These are phyloP conservation scores for Axilococcus clingmanii DNA, from an alignment of 139 green algal genomes.

Conservation along the genomic window DNA sequence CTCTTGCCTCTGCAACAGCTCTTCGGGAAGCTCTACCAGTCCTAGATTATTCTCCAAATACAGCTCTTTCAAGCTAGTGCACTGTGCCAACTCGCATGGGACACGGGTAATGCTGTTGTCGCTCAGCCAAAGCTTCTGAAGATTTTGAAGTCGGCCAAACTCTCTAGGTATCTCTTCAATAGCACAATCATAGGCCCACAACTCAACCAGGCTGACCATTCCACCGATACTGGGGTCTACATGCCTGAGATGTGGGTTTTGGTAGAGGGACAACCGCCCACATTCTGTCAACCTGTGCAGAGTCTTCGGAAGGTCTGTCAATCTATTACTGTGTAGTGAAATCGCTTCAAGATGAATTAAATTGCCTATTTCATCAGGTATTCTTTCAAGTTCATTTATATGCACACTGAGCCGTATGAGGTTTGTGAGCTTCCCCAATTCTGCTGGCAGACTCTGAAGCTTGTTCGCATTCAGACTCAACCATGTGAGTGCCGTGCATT, in stretches of 20 bases:
- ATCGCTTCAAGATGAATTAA: slow-evolving; percentile 24
- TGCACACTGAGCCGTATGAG: slow-evolving; percentile 23
- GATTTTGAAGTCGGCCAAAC: slow-evolving; percentile 9
- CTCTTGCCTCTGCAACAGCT: too few relatives aligned
- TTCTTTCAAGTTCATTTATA: slow-evolving; percentile 22
- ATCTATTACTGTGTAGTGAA: slow-evolving; percentile 22
- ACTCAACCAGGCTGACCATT: slow-evolving; percentile 15
- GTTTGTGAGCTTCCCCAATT: slow-evolving; percentile 15
- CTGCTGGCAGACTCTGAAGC: slow-evolving; percentile 13
- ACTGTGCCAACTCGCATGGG: slow-evolving; percentile 6
- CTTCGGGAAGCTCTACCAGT: background rate
- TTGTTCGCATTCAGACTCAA: slow-evolving; percentile 26
- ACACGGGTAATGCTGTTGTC: slow-evolving; percentile 17
- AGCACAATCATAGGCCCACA: slow-evolving; percentile 31
- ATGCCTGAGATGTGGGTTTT: slow-evolving; percentile 14
- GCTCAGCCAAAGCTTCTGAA: slow-evolving; percentile 30
- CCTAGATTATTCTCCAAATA: slow-evolving; percentile 26
- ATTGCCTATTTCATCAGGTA: slow-evolving; percentile 20
- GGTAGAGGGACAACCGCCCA: slow-evolving; percentile 19
- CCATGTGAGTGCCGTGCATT: slow-evolving; percentile 21
- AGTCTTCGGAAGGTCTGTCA: slow-evolving; percentile 5
- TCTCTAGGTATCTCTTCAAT: slow-evolving; percentile 14
- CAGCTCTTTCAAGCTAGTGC: slow-evolving; percentile 21
- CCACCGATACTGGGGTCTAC: slow-evolving; percentile 8
- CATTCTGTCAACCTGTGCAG: slow-evolving; percentile 11